phyloP scores from a whole-genome alignment of 2,329 filamentous ascomycete genomes.

The Phaeomoniella chlamydospora region DNA sequence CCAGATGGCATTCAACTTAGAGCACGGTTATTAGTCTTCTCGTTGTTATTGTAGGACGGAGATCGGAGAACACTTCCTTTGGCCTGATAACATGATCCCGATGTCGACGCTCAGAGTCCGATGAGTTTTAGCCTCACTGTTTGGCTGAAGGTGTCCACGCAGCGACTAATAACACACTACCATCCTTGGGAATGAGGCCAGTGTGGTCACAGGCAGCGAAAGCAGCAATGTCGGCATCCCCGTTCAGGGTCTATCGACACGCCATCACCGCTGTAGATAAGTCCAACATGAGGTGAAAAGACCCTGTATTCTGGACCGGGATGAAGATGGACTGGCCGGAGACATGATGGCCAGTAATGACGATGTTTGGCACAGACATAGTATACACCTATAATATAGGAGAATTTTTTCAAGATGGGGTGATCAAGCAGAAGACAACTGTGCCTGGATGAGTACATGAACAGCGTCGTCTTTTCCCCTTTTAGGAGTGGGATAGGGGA shows the following conservation, averaged over 20 bases:
- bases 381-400: too few relatives aligned
- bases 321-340: not conserved
- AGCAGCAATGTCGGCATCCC: not conserved
- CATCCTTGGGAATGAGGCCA: not conserved
- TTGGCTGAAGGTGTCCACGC: not conserved
- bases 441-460: too few relatives aligned
- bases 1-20: not conserved
- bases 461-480: too few relatives aligned
- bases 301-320: not conserved
- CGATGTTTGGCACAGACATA: not conserved
- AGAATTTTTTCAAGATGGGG: too few relatives aligned
- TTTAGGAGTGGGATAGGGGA: too few relatives aligned
- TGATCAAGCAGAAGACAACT: too few relatives aligned
- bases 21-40: too few relatives aligned
- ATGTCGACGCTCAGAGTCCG: not conserved
- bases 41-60: not conserved
- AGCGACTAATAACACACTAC: not conserved
- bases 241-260: not conserved
- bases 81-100: not conserved
- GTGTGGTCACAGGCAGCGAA: not conserved
- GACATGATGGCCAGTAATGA: not conserved
- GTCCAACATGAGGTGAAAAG: not conserved
- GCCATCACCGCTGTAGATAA: not conserved
- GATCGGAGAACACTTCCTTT: not conserved
- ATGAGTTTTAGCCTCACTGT: not conserved